Evolutionary conservation across 1,284 basidiomycete species (phyloP).

Genomic region (Cutaneotrichosporon spelunceum): DNA sequence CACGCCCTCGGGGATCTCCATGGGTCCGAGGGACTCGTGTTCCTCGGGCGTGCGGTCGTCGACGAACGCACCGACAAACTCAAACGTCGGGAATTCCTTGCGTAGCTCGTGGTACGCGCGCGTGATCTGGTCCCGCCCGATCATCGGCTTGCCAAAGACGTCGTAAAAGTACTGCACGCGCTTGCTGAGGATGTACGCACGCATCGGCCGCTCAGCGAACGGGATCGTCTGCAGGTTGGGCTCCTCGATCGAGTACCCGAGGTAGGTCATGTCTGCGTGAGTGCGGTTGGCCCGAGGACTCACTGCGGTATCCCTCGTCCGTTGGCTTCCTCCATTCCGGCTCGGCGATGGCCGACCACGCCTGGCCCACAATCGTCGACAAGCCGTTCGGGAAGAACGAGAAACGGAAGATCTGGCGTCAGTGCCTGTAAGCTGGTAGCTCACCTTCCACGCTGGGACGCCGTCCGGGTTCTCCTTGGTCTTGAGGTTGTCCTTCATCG

Average conservation of each 20-base stretch:
- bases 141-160: constrained; percentile 13
- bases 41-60: constrained; percentile 18
- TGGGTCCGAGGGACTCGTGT: constrained; percentile 6
- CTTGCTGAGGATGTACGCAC: constrained; percentile 30
- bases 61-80: constrained; percentile 27
- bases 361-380: constrained; percentile 21
- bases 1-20: constrained; percentile 20
- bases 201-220: constrained; percentile 19
- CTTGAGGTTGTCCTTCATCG: constrained; percentile 16
- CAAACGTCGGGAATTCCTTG: constrained; percentile 28
- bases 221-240: constrained; percentile 5
- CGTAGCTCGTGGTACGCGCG: constrained; percentile 22
- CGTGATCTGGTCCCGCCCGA: constrained; percentile 14
- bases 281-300: background rate
- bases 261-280: constrained; percentile 9
- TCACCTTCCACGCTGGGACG: constrained; percentile 35
- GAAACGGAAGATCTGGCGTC: constrained; percentile 26
- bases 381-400: constrained; percentile 26
- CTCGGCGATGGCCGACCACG: constrained; percentile 23
- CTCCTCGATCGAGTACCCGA: constrained; percentile 19
- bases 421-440: background rate
- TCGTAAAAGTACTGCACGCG: constrained; percentile 27
- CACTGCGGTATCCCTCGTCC: background rate
- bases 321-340: constrained; percentile 1
- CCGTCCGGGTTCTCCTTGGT: constrained; percentile 17